Percentiles rank a stretch among this genome's conserved stretches.
These are phyloP conservation scores for Secale cereale DNA, from an alignment of 176 grass and related monocot species.

Conservation along the genomic window DNA sequence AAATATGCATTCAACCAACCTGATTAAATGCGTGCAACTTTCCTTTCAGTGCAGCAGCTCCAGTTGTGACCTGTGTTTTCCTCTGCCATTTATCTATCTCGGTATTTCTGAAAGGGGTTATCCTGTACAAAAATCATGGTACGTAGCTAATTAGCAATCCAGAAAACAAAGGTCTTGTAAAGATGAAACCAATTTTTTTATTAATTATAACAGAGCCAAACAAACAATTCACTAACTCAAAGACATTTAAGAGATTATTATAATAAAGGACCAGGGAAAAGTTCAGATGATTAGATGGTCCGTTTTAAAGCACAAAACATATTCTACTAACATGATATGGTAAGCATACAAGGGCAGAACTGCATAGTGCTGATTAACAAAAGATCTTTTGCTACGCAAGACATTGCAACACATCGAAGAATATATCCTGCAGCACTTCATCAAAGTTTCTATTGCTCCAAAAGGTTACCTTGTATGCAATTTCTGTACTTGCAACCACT, in stretches of 20 bases:
- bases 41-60: slow-evolving; percentile 83
- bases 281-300: not conserved
- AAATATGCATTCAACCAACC: slow-evolving; percentile 36
- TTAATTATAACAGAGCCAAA: not conserved
- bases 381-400: not conserved
- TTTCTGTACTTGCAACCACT: slow-evolving; percentile 69
- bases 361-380: not conserved
- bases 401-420: not conserved
- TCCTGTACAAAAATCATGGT: slow-evolving; percentile 45
- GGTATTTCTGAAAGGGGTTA: slow-evolving; percentile 63
- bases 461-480: slow-evolving; percentile 62
- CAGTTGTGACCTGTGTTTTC: slow-evolving; percentile 84
- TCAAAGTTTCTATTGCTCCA: not conserved
- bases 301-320: not conserved
- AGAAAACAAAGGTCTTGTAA: not conserved
- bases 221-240: not conserved
- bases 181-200: not conserved
- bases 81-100: slow-evolving; percentile 96
- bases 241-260: not conserved
- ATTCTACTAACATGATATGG: not conserved
- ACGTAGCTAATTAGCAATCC: not conserved
- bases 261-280: not conserved
- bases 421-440: not conserved
- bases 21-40: slow-evolving; percentile 95
- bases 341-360: not conserved